phyloP scores from a whole-genome alignment of 352 stramenopile species.

The Phytophthora constricta region DNA sequence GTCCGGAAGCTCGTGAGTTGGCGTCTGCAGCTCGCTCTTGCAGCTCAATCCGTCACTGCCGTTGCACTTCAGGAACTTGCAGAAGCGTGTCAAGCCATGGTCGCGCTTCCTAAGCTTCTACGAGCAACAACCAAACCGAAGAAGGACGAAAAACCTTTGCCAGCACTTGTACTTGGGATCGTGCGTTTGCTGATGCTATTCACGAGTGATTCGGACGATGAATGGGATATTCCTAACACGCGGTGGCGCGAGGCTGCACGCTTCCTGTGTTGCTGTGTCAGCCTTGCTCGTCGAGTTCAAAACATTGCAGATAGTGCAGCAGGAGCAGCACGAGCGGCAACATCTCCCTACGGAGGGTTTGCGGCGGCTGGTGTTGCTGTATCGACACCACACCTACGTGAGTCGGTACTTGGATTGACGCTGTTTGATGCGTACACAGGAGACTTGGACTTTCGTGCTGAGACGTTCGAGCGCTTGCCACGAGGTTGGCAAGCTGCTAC shows the following conservation, averaged over 20 bases:
- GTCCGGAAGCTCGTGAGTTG: constrained; percentile 52
- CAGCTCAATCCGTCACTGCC: constrained; percentile 23
- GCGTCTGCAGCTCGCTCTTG: constrained; percentile 34
- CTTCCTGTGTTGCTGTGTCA: constrained; percentile 57
- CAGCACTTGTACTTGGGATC: constrained; percentile 70
- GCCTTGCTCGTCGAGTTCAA: constrained; percentile 59
- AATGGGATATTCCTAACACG: constrained; percentile 56
- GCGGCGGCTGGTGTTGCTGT: constrained; percentile 25
- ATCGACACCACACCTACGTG: constrained; percentile 43
- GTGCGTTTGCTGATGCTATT: constrained; percentile 78
- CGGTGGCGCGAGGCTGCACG: constrained; percentile 69
- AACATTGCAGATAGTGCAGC: constrained; percentile 52
- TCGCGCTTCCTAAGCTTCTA: constrained; percentile 39
- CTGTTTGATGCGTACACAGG: constrained; percentile 54
- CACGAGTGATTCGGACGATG: constrained; percentile 57
- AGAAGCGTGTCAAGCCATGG: constrained; percentile 57
- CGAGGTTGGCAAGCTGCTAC: constrained; percentile 57
- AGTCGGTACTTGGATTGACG: constrained; percentile 39
- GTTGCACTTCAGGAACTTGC: constrained; percentile 64
- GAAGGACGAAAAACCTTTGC: constrained; percentile 26
- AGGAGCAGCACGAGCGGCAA: constrained; percentile 32
- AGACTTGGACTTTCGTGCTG: constrained; percentile 56
- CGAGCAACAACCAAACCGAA: constrained; percentile 10
- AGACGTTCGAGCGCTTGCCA: constrained; percentile 55
- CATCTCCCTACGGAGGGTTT: constrained; percentile 15